phyloP scores from a whole-genome alignment of 306 rosid species.

The Acacia confusa region DNA sequence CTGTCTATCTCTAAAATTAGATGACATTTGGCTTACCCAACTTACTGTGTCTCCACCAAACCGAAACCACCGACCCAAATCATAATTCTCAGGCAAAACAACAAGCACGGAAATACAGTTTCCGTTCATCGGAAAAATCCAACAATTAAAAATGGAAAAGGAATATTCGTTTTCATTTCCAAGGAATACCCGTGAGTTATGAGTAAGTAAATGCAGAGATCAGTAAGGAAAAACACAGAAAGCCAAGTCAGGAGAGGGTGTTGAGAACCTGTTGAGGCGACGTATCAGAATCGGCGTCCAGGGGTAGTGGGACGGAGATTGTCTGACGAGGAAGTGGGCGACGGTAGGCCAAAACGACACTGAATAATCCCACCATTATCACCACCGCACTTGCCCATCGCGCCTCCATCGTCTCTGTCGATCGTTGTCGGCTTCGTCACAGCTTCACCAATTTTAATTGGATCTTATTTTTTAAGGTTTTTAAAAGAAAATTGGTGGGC shows the following conservation, averaged over 20 bases:
- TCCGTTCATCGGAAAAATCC: not conserved
- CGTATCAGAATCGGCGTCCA: not conserved
- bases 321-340: slow-evolving; percentile 36
- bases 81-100: not conserved
- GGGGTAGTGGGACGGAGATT: not conserved
- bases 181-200: not conserved
- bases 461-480: too few relatives aligned
- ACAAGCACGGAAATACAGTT: not conserved
- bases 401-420: not conserved
- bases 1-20: not conserved
- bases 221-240: not conserved
- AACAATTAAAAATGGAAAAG: not conserved
- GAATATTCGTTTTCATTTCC: not conserved
- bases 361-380: not conserved
- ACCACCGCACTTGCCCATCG: not conserved
- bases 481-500: too few relatives aligned
- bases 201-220: not conserved
- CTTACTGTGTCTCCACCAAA: not conserved
- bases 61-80: not conserved
- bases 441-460: not conserved
- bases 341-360: slow-evolving; percentile 21
- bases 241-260: not conserved
- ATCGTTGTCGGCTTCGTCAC: not conserved
- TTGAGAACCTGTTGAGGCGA: slow-evolving; percentile 42
- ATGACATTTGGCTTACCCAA: not conserved